These are phyloP conservation scores for Rhizophlyctis rosea DNA, from an alignment of 192 early-diverging fungal genomes.

Conservation along the genomic window DNA sequence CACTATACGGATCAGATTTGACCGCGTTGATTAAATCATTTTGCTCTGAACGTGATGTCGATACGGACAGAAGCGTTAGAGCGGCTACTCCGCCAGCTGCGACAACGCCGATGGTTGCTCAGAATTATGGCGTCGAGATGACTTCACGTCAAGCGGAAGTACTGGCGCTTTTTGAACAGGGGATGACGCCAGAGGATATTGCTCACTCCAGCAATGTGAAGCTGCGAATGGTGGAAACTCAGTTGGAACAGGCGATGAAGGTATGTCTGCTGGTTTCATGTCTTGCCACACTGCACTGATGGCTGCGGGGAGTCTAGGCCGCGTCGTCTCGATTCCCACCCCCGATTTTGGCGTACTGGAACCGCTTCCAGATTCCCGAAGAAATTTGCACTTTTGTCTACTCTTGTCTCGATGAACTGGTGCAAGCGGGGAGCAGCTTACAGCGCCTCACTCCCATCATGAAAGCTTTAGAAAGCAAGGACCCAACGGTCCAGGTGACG, in stretches of 20 bases:
- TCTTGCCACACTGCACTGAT: background rate
- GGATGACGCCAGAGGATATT: background rate
- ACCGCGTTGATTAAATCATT: background rate
- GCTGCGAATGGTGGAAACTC: background rate
- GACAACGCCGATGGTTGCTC: background rate
- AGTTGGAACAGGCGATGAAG: background rate
- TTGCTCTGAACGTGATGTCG: background rate
- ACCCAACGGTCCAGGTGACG: background rate
- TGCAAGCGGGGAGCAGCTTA: too few species aligned
- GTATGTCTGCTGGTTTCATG: background rate
- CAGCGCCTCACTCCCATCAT: background rate
- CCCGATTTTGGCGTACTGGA: background rate
- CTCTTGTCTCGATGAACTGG: too few species aligned
- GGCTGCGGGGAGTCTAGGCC: background rate
- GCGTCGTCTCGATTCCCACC: background rate
- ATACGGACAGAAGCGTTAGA: too few species aligned
- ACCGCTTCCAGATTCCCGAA: background rate
- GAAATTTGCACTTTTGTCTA: too few species aligned
- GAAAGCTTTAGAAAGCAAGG: background rate
- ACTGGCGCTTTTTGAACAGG: background rate
- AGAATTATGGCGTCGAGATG: background rate
- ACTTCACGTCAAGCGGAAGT: background rate
- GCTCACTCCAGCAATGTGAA: background rate
- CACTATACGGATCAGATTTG: background rate
- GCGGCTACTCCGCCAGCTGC: background rate